A percentile compares a stretch with the other conserved stretches of the same genome.
Evolutionary conservation across 1,139 yeast genomes (phyloP).

Genomic region (Kodamaea arcana): DNA sequence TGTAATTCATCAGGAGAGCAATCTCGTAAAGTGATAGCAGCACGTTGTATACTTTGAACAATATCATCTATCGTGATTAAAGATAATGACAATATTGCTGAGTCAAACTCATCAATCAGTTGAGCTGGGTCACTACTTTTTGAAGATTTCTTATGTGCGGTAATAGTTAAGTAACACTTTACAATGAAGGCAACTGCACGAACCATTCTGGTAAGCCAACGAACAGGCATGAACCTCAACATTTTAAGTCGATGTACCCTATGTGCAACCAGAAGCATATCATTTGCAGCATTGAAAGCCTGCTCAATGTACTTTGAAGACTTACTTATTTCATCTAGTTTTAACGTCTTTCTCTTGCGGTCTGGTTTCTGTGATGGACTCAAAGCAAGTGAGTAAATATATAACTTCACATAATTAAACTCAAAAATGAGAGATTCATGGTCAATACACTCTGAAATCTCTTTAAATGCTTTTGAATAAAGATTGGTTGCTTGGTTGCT

Average conservation of each 20-base stretch:
- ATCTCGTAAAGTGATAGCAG: conserved; percentile 72
- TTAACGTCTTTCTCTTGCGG: conserved; percentile 31
- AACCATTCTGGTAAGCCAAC: conserved; percentile 88
- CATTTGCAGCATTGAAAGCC: conserved; percentile 84
- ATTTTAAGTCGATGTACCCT: conserved; percentile 63
- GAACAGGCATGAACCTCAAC: conserved; percentile 76
- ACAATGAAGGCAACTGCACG: conserved; percentile 88
- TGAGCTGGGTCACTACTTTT: conserved; percentile 5
- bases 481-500: conserved; percentile 30
- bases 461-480: conserved; percentile 35
- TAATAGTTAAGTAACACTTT: conserved; percentile 70
- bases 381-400: conserved; percentile 78
- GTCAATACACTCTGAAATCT: conserved; percentile 45
- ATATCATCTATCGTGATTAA: conserved; percentile 70
- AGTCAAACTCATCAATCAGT: conserved; percentile 30
- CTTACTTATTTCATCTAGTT: conserved; percentile 66
- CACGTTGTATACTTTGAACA: conserved; percentile 60
- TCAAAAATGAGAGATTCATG: conserved; percentile 75
- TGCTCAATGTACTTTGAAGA: conserved; percentile 75
- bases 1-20: conserved; percentile 90
- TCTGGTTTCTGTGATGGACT: conserved; percentile 29
- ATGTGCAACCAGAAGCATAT: conserved; percentile 66
- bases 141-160: conserved; percentile 36
- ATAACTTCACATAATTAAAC: conserved; percentile 76
- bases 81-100: conserved; percentile 56